Base-by-base conservation (phyloP, 1,139 yeast species). In the Saccharomyces hybrid region DNA sequence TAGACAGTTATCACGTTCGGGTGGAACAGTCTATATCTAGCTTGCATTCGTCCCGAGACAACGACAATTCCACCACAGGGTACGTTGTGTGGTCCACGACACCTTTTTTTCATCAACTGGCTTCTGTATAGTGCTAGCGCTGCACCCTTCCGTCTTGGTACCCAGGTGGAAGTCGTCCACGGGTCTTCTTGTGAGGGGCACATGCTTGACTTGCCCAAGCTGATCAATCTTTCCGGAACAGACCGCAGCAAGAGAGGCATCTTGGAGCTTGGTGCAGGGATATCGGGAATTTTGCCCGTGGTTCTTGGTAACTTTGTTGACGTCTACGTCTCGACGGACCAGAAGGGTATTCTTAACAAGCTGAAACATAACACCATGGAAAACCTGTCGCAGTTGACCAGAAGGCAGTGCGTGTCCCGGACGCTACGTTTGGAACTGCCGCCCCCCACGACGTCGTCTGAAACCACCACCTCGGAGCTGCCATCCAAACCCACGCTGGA, bases 21-120 rank as follows among this genome's bases (percentile, higher is more conserved):
- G 31, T 69, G 7, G 58, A 61, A 32, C 72, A 69, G 54, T 62
- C 66, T 0, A 47, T 69, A 12, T 57, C 70, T 0, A 61, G 67
- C 26, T 54, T 69, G 12, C 59, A 59, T 48, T 69, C 73, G 1
- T 59, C 62, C 2, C 56, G 51, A 11, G 66, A 62, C 47, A 69
- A 69, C 51, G 61, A 61, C 24, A 69, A 69, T 51, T 69, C 73
- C 9, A 69, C 73, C 2, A 69, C 73, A 2, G 73, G 73, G 3
- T 69, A 63, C 53, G 72, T 69, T 4, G 56, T 69, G 11, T 69
- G 73, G 73, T 64, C 68, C 4, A 65, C 69, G 2, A 62, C 71
- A 1, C 67, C 67, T 2, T 65, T 65, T 65, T 51, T 68, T 69
- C 50, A 31, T 64, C 19, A 59, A 58, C 41, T 69, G 72, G 72